Percentiles rank a stretch among this genome's conserved stretches.
These are phyloP conservation scores for Hortiboletus campestris DNA, from an alignment of 768 basidiomycete species.

Conservation along the genomic window DNA sequence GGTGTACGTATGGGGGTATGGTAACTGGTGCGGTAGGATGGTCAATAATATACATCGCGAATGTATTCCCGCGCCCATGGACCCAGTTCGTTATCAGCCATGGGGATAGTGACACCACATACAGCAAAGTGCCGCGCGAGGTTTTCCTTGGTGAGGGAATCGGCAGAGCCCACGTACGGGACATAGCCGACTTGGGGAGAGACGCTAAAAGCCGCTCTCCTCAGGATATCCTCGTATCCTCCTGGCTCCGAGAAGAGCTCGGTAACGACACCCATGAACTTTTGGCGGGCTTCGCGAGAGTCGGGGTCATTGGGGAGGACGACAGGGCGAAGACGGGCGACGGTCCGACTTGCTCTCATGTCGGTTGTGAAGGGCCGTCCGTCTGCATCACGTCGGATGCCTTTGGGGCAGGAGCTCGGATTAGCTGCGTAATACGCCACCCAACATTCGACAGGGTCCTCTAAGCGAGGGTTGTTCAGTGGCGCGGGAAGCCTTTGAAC, in stretches of 20 bases:
- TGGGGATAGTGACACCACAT: constrained; percentile 38
- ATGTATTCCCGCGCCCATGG: constrained; percentile 40
- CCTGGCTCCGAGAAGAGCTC: constrained; percentile 42
- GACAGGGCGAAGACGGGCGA: constrained; percentile 46
- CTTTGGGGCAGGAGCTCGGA: constrained; percentile 46
- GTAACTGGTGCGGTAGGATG: neutral
- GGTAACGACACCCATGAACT: constrained; percentile 40
- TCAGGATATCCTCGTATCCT: constrained; percentile 38
- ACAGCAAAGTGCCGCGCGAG: constrained; percentile 43
- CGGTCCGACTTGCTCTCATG: constrained; percentile 46
- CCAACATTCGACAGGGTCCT: constrained; percentile 48
- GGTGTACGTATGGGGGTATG: constrained; percentile 15
- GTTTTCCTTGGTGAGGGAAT: constrained; percentile 30
- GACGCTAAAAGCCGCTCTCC: constrained; percentile 34
- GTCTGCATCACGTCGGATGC: constrained; percentile 41
- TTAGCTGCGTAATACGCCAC: constrained; percentile 44
- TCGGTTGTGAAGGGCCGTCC: constrained; percentile 40
- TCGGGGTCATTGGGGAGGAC: constrained; percentile 33
- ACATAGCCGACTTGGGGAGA: constrained; percentile 32
- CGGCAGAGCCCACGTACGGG: constrained; percentile 32
- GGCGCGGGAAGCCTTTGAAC: constrained; percentile 18
- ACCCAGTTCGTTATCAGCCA: constrained; percentile 36
- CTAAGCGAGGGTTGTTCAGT: constrained; percentile 43
- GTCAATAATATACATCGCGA: constrained; percentile 29
- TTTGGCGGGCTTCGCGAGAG: constrained; percentile 35